A percentile compares a stretch with the other conserved stretches of the same genome.
phyloP scores from a whole-genome alignment of 2,329 filamentous ascomycete genomes.

The Paracorniculantispora psalliotae region DNA sequence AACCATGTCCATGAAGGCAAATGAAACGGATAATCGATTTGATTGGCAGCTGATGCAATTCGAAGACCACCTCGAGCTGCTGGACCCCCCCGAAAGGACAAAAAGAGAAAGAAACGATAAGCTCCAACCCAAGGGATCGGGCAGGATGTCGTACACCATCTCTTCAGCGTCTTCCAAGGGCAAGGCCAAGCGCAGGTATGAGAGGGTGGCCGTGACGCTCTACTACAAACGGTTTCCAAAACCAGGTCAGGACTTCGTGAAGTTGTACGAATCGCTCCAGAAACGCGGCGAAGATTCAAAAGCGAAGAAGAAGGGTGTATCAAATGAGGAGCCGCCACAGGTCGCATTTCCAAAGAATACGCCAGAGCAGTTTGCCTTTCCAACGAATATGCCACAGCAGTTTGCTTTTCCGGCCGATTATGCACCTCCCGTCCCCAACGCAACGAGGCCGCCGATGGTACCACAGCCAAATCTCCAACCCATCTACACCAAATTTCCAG shows the following conservation, averaged over 20 bases:
- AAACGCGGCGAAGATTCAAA: neutral
- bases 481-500: too few species aligned
- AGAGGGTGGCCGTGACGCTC: neutral
- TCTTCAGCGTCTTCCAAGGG: neutral
- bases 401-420: too few species aligned
- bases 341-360: too few species aligned
- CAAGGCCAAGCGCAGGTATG: neutral
- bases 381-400: too few species aligned
- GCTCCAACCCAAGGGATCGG: too few species aligned
- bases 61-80: neutral
- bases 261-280: neutral
- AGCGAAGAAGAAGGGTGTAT: neutral
- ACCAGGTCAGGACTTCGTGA: neutral
- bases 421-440: too few species aligned
- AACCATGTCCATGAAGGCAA: neutral
- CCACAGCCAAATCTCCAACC: too few species aligned
- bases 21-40: neutral
- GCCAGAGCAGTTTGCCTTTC: too few species aligned
- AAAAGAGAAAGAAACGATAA: neutral
- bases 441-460: too few species aligned
- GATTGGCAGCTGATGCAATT: neutral
- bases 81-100: neutral
- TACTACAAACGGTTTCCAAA: neutral
- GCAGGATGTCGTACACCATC: too few species aligned
- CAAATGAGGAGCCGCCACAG: too few species aligned